Percentiles rank a stretch among this genome's conserved stretches.
phyloP scores from a whole-genome alignment of 1,284 basidiomycete genomes.

The Trichosporon ovoides region DNA sequence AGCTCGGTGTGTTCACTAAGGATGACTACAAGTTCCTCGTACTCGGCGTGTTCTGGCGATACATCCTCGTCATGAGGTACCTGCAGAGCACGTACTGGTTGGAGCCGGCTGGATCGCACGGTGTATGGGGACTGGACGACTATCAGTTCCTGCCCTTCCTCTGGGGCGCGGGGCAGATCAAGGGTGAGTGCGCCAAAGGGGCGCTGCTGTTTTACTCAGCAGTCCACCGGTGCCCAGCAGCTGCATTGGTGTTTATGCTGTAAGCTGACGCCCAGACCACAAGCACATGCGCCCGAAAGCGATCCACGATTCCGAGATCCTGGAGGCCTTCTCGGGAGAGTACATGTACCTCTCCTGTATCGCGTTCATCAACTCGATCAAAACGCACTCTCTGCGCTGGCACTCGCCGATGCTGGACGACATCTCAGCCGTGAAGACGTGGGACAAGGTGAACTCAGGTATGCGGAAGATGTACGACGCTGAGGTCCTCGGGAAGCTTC shows the following conservation, averaged over 20 bases:
- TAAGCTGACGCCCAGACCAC: constrained; percentile 58
- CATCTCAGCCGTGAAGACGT: constrained; percentile 92
- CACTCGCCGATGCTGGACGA: constrained; percentile 99
- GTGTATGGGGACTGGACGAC: constrained; percentile 97
- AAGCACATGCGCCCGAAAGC: constrained; percentile 86
- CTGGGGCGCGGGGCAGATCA: constrained; percentile 70
- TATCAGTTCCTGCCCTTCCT: constrained; percentile 96
- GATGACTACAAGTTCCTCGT: constrained; percentile 74
- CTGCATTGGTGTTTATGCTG: no score
- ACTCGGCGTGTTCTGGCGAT: constrained; percentile 87
- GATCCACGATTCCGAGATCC: constrained; percentile 85
- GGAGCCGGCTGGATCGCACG: constrained; percentile 94
- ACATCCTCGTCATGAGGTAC: constrained; percentile 80
- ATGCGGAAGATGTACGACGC: constrained; percentile 98
- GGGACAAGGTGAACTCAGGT: constrained; percentile 92
- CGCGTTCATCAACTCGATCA: constrained; percentile 93
- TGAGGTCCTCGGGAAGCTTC: constrained; percentile 90
- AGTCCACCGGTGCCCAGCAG: not conserved
- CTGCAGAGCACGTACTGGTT: constrained; percentile 96
- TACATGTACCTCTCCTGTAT: constrained; percentile 99
- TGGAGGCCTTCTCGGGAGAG: constrained; percentile 82
- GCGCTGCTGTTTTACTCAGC: no score
- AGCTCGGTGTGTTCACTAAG: constrained; percentile 62
- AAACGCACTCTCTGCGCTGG: constrained; percentile 92
- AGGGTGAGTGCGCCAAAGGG: constrained; percentile 53